A percentile compares a stretch with the other conserved stretches of the same genome.
phyloP scores from a whole-genome alignment of 768 basidiomycete genomes.

The Mycena filopes region DNA sequence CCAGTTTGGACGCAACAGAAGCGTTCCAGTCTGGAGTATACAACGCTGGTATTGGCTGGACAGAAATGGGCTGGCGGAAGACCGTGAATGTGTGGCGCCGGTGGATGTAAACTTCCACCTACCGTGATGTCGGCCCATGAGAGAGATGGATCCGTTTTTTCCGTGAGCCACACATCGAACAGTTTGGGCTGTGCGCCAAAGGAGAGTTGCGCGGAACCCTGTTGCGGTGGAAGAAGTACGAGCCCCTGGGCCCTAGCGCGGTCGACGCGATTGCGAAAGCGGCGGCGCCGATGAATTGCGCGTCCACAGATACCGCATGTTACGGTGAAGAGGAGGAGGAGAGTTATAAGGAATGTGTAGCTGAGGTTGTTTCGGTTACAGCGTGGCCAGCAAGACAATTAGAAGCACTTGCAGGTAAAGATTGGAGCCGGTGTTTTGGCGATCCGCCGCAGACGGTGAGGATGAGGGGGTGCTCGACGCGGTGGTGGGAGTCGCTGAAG shows the following conservation, averaged over 20 bases:
- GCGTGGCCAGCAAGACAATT: neutral
- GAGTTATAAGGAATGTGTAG: slow-evolving; percentile 78
- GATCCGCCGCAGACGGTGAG: slow-evolving; percentile 12
- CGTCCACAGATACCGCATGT: slow-evolving; percentile 73
- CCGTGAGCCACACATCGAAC: slow-evolving; percentile 55
- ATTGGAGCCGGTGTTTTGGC: slow-evolving; percentile 45
- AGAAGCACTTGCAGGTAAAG: slow-evolving; percentile 54
- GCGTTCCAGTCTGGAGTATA: slow-evolving; percentile 37
- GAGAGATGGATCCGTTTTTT: slow-evolving; percentile 9
- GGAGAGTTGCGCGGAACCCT: slow-evolving; percentile 51
- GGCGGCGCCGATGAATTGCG: slow-evolving; percentile 68
- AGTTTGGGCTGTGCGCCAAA: slow-evolving; percentile 63
- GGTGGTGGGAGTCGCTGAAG: slow-evolving; percentile 27
- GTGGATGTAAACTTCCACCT: slow-evolving; percentile 31
- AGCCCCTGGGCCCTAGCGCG: slow-evolving; percentile 64
- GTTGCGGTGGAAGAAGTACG: slow-evolving; percentile 52
- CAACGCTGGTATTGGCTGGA: slow-evolving; percentile 52
- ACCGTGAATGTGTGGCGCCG: slow-evolving; percentile 23
- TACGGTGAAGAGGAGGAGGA: slow-evolving; percentile 72
- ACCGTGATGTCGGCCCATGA: slow-evolving; percentile 64
- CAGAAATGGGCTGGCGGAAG: slow-evolving; percentile 31
- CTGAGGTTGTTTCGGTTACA: slow-evolving; percentile 42
- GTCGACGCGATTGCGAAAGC: slow-evolving; percentile 63
- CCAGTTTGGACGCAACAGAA: slow-evolving; percentile 35
- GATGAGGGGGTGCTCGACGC: slow-evolving; percentile 23